Conservation (phyloP, 495 filamentous ascomycete genomes). For the Durotheca rogersii region DNA sequence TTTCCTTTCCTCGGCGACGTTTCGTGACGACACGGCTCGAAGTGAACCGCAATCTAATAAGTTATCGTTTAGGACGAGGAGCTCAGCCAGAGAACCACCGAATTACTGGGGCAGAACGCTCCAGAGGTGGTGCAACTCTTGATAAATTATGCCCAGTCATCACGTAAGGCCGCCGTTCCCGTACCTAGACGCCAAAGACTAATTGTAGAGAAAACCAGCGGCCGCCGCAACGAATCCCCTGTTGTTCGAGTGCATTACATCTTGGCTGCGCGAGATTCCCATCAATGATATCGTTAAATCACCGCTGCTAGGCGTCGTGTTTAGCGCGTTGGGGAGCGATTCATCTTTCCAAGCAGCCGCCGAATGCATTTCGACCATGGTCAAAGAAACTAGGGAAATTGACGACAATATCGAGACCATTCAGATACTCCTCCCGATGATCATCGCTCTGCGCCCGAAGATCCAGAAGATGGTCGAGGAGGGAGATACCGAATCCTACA, state of each 20-base stretch:
- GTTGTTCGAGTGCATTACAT: conserved; percentile 90
- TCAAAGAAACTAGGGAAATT: conserved; percentile 89
- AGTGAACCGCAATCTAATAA: conserved; percentile 55
- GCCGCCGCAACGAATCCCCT: conserved; percentile 82
- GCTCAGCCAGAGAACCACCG: conserved; percentile 72
- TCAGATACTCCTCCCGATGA: conserved; percentile 76
- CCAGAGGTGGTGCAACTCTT: conserved; percentile 80
- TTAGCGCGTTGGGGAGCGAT: conserved; percentile 73
- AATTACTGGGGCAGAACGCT: conserved; percentile 88
- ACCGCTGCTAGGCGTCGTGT: conserved; percentile 75
- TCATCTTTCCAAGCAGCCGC: conserved; percentile 84
- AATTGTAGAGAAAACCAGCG: conserved; percentile 36
- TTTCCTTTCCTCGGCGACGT: conserved; percentile 36
- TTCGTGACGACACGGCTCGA: conserved; percentile 45
- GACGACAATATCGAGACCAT: conserved; percentile 82
- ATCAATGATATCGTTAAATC: conserved; percentile 81
- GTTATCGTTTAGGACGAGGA: conserved; percentile 83
- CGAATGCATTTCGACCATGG: conserved; percentile 88
- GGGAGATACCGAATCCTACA: conserved; percentile 85
- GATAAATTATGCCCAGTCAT: conserved; percentile 86
- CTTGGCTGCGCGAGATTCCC: conserved; percentile 91
- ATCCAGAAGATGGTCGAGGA: conserved; percentile 72
- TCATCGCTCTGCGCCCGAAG: conserved; percentile 76
- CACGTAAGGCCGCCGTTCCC: conserved; percentile 57
- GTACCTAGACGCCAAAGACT: conserved; percentile 9